Evolutionary conservation across 257 asterid genomes (phyloP).

Genomic region (Eucommia ulmoides): DNA sequence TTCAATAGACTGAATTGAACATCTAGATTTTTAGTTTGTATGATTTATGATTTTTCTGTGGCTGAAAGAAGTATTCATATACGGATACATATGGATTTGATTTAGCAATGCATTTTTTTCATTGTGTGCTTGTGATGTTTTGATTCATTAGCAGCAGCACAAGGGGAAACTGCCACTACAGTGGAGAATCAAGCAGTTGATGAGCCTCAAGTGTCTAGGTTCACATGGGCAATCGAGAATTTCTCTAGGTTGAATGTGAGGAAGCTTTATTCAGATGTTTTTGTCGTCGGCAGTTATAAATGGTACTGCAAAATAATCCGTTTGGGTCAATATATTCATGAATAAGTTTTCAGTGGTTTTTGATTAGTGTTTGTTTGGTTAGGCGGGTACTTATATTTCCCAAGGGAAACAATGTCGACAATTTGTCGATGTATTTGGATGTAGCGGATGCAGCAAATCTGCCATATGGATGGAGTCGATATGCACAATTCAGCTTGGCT

Average conservation of each 20-base stretch:
- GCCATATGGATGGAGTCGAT: constrained; percentile 90
- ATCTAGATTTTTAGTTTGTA: too few relatives aligned
- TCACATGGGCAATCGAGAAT: constrained; percentile 73
- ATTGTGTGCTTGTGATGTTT: too few relatives aligned
- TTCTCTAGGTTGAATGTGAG: constrained; percentile 56
- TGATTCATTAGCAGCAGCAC: constrained; percentile 28
- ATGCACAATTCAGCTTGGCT: constrained; percentile 89
- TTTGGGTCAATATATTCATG: not conserved
- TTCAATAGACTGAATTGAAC: too few relatives aligned
- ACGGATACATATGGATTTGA: too few relatives aligned
- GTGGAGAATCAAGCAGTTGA: constrained; percentile 75
- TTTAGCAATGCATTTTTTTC: too few relatives aligned
- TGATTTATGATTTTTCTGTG: too few relatives aligned
- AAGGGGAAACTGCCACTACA: constrained; percentile 54
- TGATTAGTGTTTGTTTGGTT: constrained; percentile 21
- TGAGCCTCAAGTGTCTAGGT: constrained; percentile 81
- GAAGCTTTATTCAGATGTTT: constrained; percentile 83
- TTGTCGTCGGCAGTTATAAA: constrained; percentile 68
- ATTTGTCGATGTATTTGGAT: constrained; percentile 78
- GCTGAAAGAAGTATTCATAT: not conserved
- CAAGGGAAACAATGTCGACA: constrained; percentile 84
- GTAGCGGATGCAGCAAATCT: constrained; percentile 75
- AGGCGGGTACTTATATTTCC: constrained; percentile 98
- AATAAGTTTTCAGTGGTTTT: constrained; percentile 1
- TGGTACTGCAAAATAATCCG: constrained; percentile 36